Percentiles rank a stretch among this genome's conserved stretches.
phyloP scores from a whole-genome alignment of 495 filamentous ascomycete species.

The Xylaria venustula region DNA sequence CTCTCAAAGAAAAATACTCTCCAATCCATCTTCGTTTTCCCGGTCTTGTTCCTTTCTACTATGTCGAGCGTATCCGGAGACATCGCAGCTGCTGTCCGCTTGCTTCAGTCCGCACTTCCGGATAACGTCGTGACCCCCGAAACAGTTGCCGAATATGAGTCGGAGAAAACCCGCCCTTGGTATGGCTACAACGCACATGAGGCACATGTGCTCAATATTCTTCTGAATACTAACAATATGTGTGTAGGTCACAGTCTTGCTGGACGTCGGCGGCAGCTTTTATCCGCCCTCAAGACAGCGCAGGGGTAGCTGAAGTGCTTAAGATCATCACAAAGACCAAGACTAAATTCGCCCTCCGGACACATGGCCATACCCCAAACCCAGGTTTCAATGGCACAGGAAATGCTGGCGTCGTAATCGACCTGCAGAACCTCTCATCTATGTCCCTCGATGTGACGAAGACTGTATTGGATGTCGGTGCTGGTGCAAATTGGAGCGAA shows the following conservation, averaged over 20 bases:
- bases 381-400: slow-evolving; percentile 34
- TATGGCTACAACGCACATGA: background rate
- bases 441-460: background rate
- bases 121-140: background rate
- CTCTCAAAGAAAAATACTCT: too few relatives aligned
- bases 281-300: background rate
- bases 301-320: background rate
- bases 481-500: background rate
- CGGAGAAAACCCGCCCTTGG: background rate
- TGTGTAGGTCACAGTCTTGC: background rate
- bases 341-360: slow-evolving; percentile 44
- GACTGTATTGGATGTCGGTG: background rate
- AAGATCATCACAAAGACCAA: background rate
- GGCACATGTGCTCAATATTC: background rate
- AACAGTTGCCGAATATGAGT: background rate
- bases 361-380: slow-evolving; percentile 44
- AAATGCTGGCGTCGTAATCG: slow-evolving; percentile 37
- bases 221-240: background rate
- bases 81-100: background rate
- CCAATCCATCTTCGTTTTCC: too few relatives aligned
- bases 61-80: background rate
- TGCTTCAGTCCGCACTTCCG: background rate
- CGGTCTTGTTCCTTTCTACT: too few relatives aligned
- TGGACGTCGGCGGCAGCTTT: background rate
- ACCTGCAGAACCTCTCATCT: slow-evolving; percentile 8